Percentiles rank a stretch among this genome's conserved stretches.
Evolutionary conservation across 192 early-diverging fungal species (phyloP).

Genomic region (Fimicolochytrium jonesii): DNA sequence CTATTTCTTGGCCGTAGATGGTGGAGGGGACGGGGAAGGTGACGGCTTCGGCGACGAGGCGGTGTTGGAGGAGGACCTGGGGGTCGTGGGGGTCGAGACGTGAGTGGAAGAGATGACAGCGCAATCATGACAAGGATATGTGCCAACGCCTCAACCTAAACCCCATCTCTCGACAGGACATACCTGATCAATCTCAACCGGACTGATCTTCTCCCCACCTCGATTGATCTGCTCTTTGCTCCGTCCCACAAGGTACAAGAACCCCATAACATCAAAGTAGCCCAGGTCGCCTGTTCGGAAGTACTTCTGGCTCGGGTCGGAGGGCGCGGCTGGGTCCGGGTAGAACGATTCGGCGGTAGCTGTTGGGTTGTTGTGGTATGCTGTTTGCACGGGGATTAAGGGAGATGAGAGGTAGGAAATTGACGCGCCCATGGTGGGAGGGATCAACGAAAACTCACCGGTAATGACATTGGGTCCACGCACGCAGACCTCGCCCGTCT

Average conservation of each 20-base stretch:
- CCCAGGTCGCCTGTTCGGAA: constrained; percentile 88
- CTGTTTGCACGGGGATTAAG: constrained; percentile 15
- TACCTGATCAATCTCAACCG: constrained; percentile 68
- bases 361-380: constrained; percentile 77
- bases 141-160: too few relatives aligned
- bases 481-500: constrained; percentile 79
- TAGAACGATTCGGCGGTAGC: constrained; percentile 72
- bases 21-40: constrained; percentile 69
- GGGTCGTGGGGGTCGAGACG: too few relatives aligned
- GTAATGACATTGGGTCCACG: constrained; percentile 76
- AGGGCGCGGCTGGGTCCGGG: constrained; percentile 22
- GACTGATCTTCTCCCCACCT: constrained; percentile 89
- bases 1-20: constrained; percentile 82
- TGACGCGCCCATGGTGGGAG: not conserved
- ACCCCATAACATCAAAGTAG: constrained; percentile 71
- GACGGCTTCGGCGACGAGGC: constrained; percentile 67
- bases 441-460: constrained; percentile 6
- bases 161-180: too few relatives aligned
- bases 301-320: constrained; percentile 37
- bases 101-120: too few relatives aligned
- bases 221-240: constrained; percentile 91
- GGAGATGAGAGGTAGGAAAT: too few relatives aligned
- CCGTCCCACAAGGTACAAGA: constrained; percentile 69
- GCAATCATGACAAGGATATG: too few relatives aligned
- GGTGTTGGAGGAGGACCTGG: constrained; percentile 60